Evolutionary conservation across 2,329 filamentous ascomycete genomes (phyloP).

Genomic region (Curvularia sp.): DNA sequence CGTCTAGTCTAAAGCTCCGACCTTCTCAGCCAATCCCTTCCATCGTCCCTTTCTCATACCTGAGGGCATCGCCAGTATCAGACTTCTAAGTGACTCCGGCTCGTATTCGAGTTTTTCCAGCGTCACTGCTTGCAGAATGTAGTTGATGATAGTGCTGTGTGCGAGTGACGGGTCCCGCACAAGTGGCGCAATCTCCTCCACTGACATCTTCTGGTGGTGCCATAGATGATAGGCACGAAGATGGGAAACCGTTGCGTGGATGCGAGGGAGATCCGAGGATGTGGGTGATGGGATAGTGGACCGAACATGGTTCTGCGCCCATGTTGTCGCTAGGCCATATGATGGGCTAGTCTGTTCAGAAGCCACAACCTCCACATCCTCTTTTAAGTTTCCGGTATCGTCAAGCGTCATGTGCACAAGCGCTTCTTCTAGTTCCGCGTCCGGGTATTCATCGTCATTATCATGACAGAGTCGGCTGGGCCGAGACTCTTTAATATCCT

Average conservation of each 20-base stretch:
- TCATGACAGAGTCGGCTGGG: background rate
- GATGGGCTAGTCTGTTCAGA: background rate
- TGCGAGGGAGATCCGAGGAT: constrained; percentile 27
- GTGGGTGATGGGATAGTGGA: constrained; percentile 38
- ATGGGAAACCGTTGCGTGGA: constrained; percentile 42
- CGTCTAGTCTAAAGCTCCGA: constrained; percentile 21
- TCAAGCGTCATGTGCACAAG: constrained; percentile 26
- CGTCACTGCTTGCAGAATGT: constrained; percentile 42
- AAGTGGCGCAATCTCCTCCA: constrained; percentile 33
- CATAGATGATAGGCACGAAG: constrained; percentile 48
- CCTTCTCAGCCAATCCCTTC: constrained; percentile 33
- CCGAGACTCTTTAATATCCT: background rate
- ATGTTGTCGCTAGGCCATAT: constrained; percentile 36
- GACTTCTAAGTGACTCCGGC: constrained; percentile 26
- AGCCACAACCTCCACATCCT: constrained; percentile 1
- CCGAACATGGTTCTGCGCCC: constrained; percentile 41
- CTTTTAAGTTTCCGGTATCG: constrained; percentile 17
- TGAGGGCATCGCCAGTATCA: constrained; percentile 33
- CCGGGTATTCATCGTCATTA: constrained; percentile 31
- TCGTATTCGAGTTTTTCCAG: constrained; percentile 42
- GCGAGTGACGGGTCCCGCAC: constrained; percentile 43
- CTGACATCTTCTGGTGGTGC: constrained; percentile 36
- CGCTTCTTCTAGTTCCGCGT: constrained; percentile 38
- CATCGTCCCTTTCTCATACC: constrained; percentile 37
- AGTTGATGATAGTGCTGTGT: constrained; percentile 36